A percentile compares a stretch with the other conserved stretches of the same genome.
Evolutionary conservation across 2,329 filamentous ascomycete genomes (phyloP).

Genomic region (Chaetomiaceae sp.): DNA sequence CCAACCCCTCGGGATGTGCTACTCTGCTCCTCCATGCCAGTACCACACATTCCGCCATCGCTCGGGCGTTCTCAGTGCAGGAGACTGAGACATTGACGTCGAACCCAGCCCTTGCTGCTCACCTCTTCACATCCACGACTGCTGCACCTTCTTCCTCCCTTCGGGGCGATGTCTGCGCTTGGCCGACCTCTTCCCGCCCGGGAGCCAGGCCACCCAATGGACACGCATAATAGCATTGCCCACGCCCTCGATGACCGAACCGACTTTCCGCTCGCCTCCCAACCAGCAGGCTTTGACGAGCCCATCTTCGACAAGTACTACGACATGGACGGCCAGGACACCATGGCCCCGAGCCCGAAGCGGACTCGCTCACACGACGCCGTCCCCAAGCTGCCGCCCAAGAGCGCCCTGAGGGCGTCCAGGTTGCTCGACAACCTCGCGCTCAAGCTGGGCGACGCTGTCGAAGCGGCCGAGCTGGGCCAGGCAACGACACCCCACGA

Average conservation of each 20-base stretch:
- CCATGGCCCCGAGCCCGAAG: constrained; percentile 17
- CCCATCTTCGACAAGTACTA: constrained; percentile 20
- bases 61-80: constrained; percentile 1
- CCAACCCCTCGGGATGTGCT: constrained; percentile 5
- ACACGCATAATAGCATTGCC: constrained; percentile 12
- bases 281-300: constrained; percentile 14
- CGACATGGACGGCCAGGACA: constrained; percentile 20
- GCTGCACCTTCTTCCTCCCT: no score
- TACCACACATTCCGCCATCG: background rate
- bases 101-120: background rate
- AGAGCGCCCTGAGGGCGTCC: constrained; percentile 45
- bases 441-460: constrained; percentile 30
- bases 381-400: constrained; percentile 42
- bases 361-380: constrained; percentile 2
- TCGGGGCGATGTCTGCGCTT: constrained; percentile 19
- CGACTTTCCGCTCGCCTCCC: constrained; percentile 11
- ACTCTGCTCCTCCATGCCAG: constrained; percentile 14
- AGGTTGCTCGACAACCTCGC: constrained; percentile 36
- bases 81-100: constrained; percentile 13
- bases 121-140: background rate
- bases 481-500: constrained; percentile 45
- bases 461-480: constrained; percentile 26
- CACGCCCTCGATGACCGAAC: constrained; percentile 3
- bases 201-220: constrained; percentile 8
- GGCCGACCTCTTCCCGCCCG: constrained; percentile 11